Evolutionary conservation across 495 filamentous ascomycete genomes (phyloP).

Genomic region (Lasiosphaeria miniovina): DNA sequence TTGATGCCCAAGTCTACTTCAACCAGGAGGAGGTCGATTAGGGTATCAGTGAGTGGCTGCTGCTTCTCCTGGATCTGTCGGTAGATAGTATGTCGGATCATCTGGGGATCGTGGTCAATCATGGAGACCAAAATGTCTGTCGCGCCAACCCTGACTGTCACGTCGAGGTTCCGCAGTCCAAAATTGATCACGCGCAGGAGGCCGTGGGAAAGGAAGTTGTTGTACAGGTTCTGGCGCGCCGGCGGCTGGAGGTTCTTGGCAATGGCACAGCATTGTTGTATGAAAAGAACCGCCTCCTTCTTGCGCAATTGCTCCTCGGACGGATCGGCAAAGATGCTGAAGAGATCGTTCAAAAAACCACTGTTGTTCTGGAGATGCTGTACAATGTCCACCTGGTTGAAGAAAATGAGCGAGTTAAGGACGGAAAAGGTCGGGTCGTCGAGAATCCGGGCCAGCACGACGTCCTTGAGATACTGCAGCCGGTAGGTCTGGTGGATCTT

Average conservation of each 20-base stretch:
- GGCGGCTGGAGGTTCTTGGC: slow-evolving; percentile 90
- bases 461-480: slow-evolving; percentile 96
- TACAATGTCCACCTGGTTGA: slow-evolving; percentile 97
- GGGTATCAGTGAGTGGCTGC: slow-evolving; percentile 83
- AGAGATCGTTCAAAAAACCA: slow-evolving; percentile 80
- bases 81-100: slow-evolving; percentile 91
- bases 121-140: slow-evolving; percentile 92
- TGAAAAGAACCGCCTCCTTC: slow-evolving; percentile 92
- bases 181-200: slow-evolving; percentile 89
- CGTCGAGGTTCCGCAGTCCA: slow-evolving; percentile 79
- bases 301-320: slow-evolving; percentile 66
- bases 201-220: slow-evolving; percentile 83
- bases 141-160: slow-evolving; percentile 82
- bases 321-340: slow-evolving; percentile 73
- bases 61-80: slow-evolving; percentile 84
- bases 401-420: slow-evolving; percentile 96
- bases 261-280: slow-evolving; percentile 93
- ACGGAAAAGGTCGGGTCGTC: slow-evolving; percentile 98
- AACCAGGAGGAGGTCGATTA: slow-evolving; percentile 87
- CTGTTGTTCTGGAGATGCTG: slow-evolving; percentile 81
- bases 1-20: slow-evolving; percentile 94
- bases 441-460: slow-evolving; percentile 90
- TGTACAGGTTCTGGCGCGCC: slow-evolving; percentile 74
- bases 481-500: slow-evolving; percentile 97
- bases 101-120: slow-evolving; percentile 90